A percentile compares a stretch with the other conserved stretches of the same genome.
These are phyloP conservation scores for Pseudogymnoascus sp. DNA, from an alignment of 2,329 filamentous ascomycete species.

Conservation along the genomic window DNA sequence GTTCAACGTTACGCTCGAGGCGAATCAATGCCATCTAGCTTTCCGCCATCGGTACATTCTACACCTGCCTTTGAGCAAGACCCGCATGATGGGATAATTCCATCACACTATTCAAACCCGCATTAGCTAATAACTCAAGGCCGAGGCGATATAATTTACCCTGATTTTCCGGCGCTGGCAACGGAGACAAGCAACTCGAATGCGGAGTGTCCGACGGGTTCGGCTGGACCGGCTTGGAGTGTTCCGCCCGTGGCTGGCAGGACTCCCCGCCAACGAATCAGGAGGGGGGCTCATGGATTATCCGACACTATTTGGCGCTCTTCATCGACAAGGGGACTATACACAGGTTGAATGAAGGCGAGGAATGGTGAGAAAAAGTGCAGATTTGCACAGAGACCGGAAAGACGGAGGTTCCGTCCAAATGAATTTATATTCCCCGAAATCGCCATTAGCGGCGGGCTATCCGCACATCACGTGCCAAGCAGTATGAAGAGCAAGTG, in stretches of 20 bases:
- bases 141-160: constrained; percentile 24
- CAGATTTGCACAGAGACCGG: not conserved
- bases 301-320: not conserved
- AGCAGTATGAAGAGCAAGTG: not conserved
- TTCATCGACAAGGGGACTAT: not conserved
- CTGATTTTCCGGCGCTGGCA: constrained; percentile 45
- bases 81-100: constrained; percentile 35
- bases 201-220: constrained; percentile 9
- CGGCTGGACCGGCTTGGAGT: not conserved
- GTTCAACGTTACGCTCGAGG: constrained; percentile 33
- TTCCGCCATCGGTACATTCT: constrained; percentile 38
- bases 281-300: not conserved
- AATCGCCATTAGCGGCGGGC: not conserved
- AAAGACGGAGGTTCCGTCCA: not conserved
- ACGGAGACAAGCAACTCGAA: constrained; percentile 19
- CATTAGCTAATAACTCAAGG: not conserved
- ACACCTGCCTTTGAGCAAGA: constrained; percentile 37
- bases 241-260: not conserved
- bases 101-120: constrained; percentile 35
- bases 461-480: not conserved
- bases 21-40: constrained; percentile 32
- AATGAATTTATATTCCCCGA: not conserved
- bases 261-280: not conserved
- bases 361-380: not conserved
- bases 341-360: not conserved